Evolutionary conservation across 2,329 filamentous ascomycete genomes (phyloP).

Genomic region (Beauveria medogensis): DNA sequence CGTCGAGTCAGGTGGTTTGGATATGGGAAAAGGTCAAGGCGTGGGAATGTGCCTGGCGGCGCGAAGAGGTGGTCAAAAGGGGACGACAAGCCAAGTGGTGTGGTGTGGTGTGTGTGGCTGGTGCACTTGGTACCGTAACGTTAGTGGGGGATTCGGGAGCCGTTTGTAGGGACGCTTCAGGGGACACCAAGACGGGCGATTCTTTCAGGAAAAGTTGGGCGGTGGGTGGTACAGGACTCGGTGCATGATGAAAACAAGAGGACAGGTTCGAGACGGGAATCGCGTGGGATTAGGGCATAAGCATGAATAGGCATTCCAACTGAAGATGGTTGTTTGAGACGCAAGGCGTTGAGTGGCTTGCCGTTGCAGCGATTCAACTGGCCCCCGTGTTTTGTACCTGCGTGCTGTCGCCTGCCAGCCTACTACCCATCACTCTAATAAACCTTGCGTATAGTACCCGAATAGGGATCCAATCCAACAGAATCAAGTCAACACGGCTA

Average conservation of each 20-base stretch:
- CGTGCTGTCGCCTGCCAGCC: background rate
- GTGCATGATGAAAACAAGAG: background rate
- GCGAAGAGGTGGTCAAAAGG: slow-evolving; percentile 3
- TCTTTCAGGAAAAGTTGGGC: background rate
- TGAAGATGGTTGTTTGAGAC: slow-evolving; percentile 3
- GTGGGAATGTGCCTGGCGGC: background rate
- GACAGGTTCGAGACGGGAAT: background rate
- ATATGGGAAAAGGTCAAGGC: background rate
- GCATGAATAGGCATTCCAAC: background rate
- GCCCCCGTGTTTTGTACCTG: slow-evolving; percentile 3
- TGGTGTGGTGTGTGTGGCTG: slow-evolving; percentile 6
- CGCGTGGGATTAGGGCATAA: background rate
- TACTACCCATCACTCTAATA: background rate
- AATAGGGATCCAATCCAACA: too few relatives aligned
- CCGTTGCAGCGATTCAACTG: background rate
- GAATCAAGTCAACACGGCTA: too few relatives aligned
- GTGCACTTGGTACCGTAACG: background rate
- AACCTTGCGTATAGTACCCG: too few relatives aligned
- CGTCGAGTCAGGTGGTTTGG: slow-evolving; percentile 1
- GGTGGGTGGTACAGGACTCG: background rate
- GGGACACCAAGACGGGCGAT: background rate
- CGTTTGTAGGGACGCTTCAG: background rate
- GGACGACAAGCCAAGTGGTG: background rate
- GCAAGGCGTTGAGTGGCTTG: background rate
- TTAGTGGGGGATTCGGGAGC: background rate